Evolutionary conservation across 2,329 filamentous ascomycete genomes (phyloP), one percentile per base, ranked within the genome.

Genomic region (Lasiodiplodia sp.): DNA sequence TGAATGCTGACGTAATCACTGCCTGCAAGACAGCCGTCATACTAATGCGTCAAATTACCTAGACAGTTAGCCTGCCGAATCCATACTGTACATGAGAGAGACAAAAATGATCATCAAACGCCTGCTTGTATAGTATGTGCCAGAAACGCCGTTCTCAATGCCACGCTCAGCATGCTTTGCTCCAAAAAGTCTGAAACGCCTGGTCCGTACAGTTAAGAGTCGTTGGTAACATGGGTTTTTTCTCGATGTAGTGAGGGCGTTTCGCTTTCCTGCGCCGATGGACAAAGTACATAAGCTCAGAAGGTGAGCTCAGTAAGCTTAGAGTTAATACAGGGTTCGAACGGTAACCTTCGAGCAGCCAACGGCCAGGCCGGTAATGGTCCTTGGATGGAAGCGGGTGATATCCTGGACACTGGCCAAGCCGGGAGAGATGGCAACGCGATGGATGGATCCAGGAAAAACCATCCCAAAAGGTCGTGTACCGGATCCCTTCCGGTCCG

Each of bases 201-300:
- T 52, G n/a, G 8, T 47, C 44, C 44, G 44, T 47, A 34, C 31
- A 10, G 31, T 34, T 34, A 34, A 34, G 6, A 10, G 31, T 44
- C 18, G 40, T 44, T 18, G 18, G n/a, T n/a, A 47, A 47, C 44
- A 18, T 7, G 5, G 5, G 16, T 47, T 18, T 47, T 47, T 21
- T 47, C 55, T 40, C 55, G n/a, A 55, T 28, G 28, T 40, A 23
- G n/a, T 38, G 14, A 34, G 31, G 8, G 6, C 8, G 55, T 12
- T 14, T 34, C 31, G 12, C 38, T 18, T 28, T 28, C 18, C 12
- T 40, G 55, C 18, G 55, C n/a, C 34, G 38, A 37, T 16, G 28
- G 28, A 56, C 28, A 56, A 56, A 28, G 21, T 56, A 21, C 53
- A 56, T 37, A 34, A 34, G 53, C 53, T 56, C 52, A 34, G 31